Conservation (phyloP, 2,329 filamentous ascomycete genomes). For the Cryphonectria naterciae region DNA sequence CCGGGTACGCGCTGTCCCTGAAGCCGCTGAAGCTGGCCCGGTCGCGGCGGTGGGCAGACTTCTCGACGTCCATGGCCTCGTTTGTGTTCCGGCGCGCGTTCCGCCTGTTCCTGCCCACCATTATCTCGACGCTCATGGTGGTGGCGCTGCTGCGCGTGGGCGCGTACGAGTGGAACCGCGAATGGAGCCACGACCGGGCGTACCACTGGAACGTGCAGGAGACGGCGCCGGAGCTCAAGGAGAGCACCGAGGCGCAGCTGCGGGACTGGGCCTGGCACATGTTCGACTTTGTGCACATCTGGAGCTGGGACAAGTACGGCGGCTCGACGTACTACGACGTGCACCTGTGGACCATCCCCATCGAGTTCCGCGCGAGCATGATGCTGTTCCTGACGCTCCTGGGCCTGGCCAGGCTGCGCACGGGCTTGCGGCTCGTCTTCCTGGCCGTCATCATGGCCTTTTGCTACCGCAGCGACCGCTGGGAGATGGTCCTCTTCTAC, state of each 20-base stretch:
- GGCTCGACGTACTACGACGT: slow-evolving; percentile 58
- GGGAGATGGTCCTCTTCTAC: slow-evolving; percentile 61
- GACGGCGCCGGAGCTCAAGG: slow-evolving; percentile 47
- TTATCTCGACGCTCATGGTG: slow-evolving; percentile 54
- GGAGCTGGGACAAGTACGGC: slow-evolving; percentile 53
- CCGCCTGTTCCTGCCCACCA: slow-evolving; percentile 56
- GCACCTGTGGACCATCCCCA: slow-evolving; percentile 66
- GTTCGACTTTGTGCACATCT: slow-evolving; percentile 55
- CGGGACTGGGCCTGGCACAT: slow-evolving; percentile 52
- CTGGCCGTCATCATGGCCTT: slow-evolving; percentile 48
- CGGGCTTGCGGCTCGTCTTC: slow-evolving; percentile 47
- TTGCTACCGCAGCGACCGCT: slow-evolving; percentile 51
- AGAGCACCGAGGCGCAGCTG: slow-evolving; percentile 45
- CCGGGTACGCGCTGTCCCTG: slow-evolving; percentile 63
- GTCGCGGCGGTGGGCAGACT: slow-evolving; percentile 39
- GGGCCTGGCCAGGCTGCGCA: slow-evolving; percentile 52
- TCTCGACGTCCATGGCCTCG: slow-evolving; percentile 52
- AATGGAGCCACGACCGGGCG: slow-evolving; percentile 47
- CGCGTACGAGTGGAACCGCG: slow-evolving; percentile 52
- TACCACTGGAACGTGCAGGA: slow-evolving; percentile 56
- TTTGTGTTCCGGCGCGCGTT: slow-evolving; percentile 56
- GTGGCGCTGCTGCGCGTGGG: slow-evolving; percentile 50
- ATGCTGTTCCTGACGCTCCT: slow-evolving; percentile 59
- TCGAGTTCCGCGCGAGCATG: slow-evolving; percentile 63
- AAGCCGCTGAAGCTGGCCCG: slow-evolving; percentile 50